These are phyloP conservation scores for Solanum chiquidenum DNA, from an alignment of 257 asterid genomes.

Conservation along the genomic window DNA sequence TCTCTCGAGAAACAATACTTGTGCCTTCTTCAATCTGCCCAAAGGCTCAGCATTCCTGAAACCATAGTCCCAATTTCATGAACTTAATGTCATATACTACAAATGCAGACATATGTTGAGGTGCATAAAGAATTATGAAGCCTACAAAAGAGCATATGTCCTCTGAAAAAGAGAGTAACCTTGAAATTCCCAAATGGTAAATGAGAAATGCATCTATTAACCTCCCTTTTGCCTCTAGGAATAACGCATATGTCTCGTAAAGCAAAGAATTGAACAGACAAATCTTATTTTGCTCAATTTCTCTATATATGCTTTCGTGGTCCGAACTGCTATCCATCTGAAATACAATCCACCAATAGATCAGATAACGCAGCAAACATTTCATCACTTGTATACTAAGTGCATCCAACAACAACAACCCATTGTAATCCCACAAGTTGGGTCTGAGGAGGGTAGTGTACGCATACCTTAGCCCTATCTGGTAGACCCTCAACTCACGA, in stretches of 20 bases:
- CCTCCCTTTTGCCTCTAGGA: constrained; percentile 76
- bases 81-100: background rate
- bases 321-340: constrained; percentile 80
- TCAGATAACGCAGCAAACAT: background rate
- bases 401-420: background rate
- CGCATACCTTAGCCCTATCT: background rate
- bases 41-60: constrained; percentile 75
- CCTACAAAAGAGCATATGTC: background rate
- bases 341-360: background rate
- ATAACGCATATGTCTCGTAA: constrained; percentile 63
- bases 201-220: constrained; percentile 58
- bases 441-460: background rate
- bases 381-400: background rate
- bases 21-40: constrained; percentile 84
- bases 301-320: constrained; percentile 50
- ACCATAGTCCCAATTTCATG: background rate
- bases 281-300: constrained; percentile 55
- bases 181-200: constrained; percentile 81
- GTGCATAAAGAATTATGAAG: background rate
- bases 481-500: background rate
- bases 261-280: constrained; percentile 52
- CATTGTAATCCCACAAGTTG: background rate
- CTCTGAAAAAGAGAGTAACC: constrained; percentile 25
- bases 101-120: background rate
- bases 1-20: constrained; percentile 86